Conservation (phyloP, 2,329 filamentous ascomycete genomes). For the Verruconis gallopava region DNA sequence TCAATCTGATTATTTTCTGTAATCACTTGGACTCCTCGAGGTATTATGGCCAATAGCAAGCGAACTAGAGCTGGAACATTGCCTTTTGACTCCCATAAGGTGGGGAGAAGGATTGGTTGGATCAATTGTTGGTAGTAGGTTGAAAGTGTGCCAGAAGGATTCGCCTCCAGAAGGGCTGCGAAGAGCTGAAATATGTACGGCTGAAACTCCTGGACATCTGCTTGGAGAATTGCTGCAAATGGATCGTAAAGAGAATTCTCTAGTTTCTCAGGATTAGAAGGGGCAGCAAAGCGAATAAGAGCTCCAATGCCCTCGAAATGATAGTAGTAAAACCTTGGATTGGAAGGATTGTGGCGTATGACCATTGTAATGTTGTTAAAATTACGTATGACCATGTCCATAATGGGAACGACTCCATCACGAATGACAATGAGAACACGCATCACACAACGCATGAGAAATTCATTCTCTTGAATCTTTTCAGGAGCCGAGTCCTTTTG, state of each 20-base stretch:
- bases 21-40: slow-evolving; percentile 61
- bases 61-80: slow-evolving; percentile 87
- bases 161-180: slow-evolving; percentile 76
- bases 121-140: slow-evolving; percentile 71
- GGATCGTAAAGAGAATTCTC: slow-evolving; percentile 72
- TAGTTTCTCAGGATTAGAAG: slow-evolving; percentile 55
- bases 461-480: slow-evolving; percentile 98
- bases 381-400: slow-evolving; percentile 68
- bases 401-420: slow-evolving; percentile 60
- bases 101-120: slow-evolving; percentile 62
- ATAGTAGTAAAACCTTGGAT: slow-evolving; percentile 96
- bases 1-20: slow-evolving; percentile 70
- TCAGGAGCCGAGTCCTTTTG: slow-evolving; percentile 72
- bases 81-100: slow-evolving; percentile 80
- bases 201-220: slow-evolving; percentile 85
- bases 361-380: slow-evolving; percentile 81
- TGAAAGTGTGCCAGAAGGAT: slow-evolving; percentile 65
- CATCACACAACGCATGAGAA: slow-evolving; percentile 98
- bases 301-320: slow-evolving; percentile 92
- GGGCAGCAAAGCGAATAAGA: slow-evolving; percentile 64
- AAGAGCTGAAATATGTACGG: slow-evolving; percentile 96
- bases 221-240: slow-evolving; percentile 66
- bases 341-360: slow-evolving; percentile 90
- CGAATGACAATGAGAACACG: slow-evolving; percentile 88
- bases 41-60: slow-evolving; percentile 71